Evolutionary conservation across 768 basidiomycete species (phyloP).

Genomic region (Floccularia luteovirens): DNA sequence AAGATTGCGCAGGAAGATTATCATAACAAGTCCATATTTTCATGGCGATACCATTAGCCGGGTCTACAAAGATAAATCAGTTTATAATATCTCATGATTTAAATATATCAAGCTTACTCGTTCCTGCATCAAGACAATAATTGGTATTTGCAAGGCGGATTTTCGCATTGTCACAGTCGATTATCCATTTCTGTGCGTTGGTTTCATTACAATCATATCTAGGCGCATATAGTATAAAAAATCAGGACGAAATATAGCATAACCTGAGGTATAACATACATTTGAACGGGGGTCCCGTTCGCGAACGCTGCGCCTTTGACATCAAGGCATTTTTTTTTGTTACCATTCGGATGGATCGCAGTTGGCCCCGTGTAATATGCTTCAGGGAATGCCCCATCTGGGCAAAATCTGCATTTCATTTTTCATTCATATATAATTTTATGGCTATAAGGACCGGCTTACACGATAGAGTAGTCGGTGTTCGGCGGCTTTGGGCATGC

Average conservation of each 20-base stretch:
- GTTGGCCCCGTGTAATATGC: neutral
- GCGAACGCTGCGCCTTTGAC: neutral
- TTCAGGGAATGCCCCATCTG: neutral
- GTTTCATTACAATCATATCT: constrained; percentile 3
- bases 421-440: too few relatives aligned
- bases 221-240: neutral
- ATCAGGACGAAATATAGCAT: neutral
- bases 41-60: neutral
- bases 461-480: too few relatives aligned
- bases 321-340: neutral
- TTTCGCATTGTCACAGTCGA: neutral
- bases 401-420: neutral
- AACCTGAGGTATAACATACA: neutral
- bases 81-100: neutral
- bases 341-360: neutral
- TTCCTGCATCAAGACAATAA: constrained; percentile 1
- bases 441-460: too few relatives aligned
- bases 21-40: constrained; percentile 1
- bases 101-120: neutral
- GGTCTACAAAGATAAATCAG: neutral
- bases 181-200: constrained; percentile 1
- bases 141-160: neutral
- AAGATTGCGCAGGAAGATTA: neutral
- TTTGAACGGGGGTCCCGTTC: constrained; percentile 1
- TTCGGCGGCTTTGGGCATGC: too few relatives aligned